Evolutionary conservation across 2,329 filamentous ascomycete species (phyloP), one percentile per base, ranked within the genome.

Genomic region (Sporothrix protearum): DNA sequence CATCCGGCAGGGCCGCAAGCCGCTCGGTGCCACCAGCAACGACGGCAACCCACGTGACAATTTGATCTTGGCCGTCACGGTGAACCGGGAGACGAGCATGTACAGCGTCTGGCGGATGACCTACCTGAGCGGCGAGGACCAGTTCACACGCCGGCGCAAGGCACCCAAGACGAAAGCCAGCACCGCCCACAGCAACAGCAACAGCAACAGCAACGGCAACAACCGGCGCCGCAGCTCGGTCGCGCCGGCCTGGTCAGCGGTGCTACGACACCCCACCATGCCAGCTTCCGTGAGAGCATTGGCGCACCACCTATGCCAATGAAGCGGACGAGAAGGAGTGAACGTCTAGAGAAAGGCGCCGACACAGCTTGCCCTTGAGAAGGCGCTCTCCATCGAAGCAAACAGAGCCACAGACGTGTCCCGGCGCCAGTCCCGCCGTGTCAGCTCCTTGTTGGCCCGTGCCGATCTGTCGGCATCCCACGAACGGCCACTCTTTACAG

Each of bases 361-460:
- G 68, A 72, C 3, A 45, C 10, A 7, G 81, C 63, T 5, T 5
- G 81, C 85, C 0, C 78, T 88, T 55, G 89, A 92, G 74, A 83
- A 93, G 57, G 91, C 90, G 2, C 86, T 91, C 2, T 88, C 91
- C 0, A 81, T 95, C n/a, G 91, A 92, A 71, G 87, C 91, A 55
- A 91, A 93, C 71, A 86, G 85, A 71, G 84, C 82, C 12, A 78
- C 80, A n/a, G 83, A 85, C 19, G 83, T 84, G 14, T 85, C 85
- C 0, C 82, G 88, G 68, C 84, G 88, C 72, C 88, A 88, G 73
- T 91, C 88, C 22, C 89, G 96, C 57, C 88, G 96, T 68, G 91
- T 98, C 33, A 99, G 96, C 82, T 98, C 95, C 19, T 87, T 97
- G 81, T 85, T 97, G 69, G 94, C 94, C 19, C 87, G 95, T 76